phyloP scores from a whole-genome alignment of 1,139 yeast species.

The Tardiomyces blankii region DNA sequence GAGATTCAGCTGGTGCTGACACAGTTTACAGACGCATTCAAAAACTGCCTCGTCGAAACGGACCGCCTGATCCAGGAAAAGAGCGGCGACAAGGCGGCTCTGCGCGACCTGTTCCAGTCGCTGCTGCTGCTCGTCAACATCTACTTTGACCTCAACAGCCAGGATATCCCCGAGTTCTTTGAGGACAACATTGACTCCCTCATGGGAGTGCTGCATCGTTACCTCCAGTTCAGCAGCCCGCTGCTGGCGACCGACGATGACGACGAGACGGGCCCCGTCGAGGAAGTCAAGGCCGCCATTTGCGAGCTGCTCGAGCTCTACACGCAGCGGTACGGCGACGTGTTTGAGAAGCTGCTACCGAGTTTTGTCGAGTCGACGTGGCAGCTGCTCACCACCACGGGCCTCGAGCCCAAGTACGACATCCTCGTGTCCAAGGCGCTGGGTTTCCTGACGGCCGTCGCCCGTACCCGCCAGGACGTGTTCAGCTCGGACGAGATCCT shows the following conservation, averaged over 20 bases:
- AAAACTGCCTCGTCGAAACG: constrained; percentile 51
- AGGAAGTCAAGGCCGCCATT: constrained; percentile 69
- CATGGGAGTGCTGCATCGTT: constrained; percentile 74
- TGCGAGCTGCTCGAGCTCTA: constrained; percentile 80
- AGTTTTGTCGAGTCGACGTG: constrained; percentile 76
- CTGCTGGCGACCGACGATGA: constrained; percentile 39
- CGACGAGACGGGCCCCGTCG: constrained; percentile 61
- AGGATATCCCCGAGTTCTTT: constrained; percentile 95
- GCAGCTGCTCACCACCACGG: constrained; percentile 58
- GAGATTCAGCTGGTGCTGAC: constrained; percentile 84
- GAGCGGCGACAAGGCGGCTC: constrained; percentile 32
- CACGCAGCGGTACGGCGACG: constrained; percentile 85
- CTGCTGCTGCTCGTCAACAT: constrained; percentile 63
- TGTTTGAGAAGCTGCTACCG: constrained; percentile 65
- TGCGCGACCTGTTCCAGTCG: constrained; percentile 52
- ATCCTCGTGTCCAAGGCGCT: constrained; percentile 72
- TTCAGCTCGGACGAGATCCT: constrained; percentile 61
- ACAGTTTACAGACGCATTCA: constrained; percentile 75
- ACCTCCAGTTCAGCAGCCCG: constrained; percentile 49
- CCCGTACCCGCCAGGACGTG: constrained; percentile 50
- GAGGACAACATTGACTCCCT: constrained; percentile 78
- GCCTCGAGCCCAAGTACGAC: constrained; percentile 71
- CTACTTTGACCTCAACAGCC: constrained; percentile 90
- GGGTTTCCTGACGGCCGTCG: constrained; percentile 72
- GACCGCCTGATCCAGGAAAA: constrained; percentile 53